Base-by-base conservation (phyloP, 2,329 filamentous ascomycete genomes). In the Trichoderma sp. region DNA sequence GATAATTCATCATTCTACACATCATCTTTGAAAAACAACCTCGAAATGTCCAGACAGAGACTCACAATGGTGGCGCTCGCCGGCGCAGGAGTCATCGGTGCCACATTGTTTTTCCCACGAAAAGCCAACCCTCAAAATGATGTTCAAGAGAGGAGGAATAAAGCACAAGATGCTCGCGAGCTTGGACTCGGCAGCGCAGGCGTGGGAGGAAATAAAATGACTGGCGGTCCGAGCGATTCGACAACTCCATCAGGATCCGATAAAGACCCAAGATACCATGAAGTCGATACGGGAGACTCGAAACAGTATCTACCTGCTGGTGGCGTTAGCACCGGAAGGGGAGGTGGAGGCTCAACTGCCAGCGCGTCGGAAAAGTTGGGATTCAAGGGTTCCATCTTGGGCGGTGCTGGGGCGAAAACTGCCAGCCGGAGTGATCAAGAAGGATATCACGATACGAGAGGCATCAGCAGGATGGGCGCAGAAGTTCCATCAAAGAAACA, bases 121-220 rank as follows among this genome's bases (percentile, higher is more conserved):
- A 49, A 30, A 28, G 16, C 21, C 21, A 28, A 37, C 8, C 32
- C 26, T 14, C 26, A 1, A 1, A 7, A 56, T 18, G 21, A 49
- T 14, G 2, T 26, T 5, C 54, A 66, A 13, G 3, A 37, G 3
- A n/a, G 54, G 54, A 59, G 68, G 68, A 67, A 59, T n/a, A 68
- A 68, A 24, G 75, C 74, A 4, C 71, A 78, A 13, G 71, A 76
- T 26, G 79, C 79, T 61, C 77, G 74, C 59, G 76, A 76, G 18
- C 74, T 75, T 28, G 77, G 76, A 7, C 71, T 79, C 46, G 37
- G 71, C 14, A 77, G 77, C 30, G 78, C 77, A 13, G 78, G 78
- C 26, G 70, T 34, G 1, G 32, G 32, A 34, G 32, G 32, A 13
- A 34, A 34, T 11, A 34, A 5, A 34, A 34, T 14, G 32, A 34